Base-by-base conservation (phyloP, 176 grass and related monocot genomes). In the Tuctoria greenei region DNA sequence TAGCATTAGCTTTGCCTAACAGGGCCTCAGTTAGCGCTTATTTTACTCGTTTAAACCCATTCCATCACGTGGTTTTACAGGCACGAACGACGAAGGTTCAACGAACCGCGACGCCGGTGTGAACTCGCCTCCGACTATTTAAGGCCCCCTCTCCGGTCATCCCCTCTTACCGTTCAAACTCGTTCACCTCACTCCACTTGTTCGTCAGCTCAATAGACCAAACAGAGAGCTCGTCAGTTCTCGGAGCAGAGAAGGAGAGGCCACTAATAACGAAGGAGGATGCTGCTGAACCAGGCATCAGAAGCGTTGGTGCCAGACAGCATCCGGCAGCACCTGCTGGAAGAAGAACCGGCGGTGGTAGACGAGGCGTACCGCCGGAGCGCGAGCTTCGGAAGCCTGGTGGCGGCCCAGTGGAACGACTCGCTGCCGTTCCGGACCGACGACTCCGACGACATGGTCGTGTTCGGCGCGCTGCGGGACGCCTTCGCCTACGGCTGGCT, bases 401-500 rank as follows among this genome's bases (percentile, higher is more conserved):
- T 92, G 26, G 92, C 84, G 0, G 79, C 75, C 71, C 66, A 83
- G 88, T 90, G 92, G 89, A 80, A 85, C 77, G 80, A 77, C 10
- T 84, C 75, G 55, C 92, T 93, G 4, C 92, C 92, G 63, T 99
- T 99, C 80, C 77, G 77, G 61, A 37, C 79, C 24, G 85, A 99
- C 61, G 96, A 95, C 87, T 51, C 89, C 64, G 87, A 99, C 51
- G 95, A 98, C 86, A 98, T 98, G 95, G 89, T 98, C 26, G 78
- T 99, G 43, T 88, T 82, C 80, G 85, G 82, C 11, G 79, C 82
- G 47, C 81, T 99, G 47, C 74, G 70, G 16, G 87, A 95, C 76
- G 95, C 95, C 58, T 92, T 86, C 89, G 88, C 79, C 39, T 67
- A 58, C 23, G 91, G 91, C 18, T 95, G 91, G 91, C 78, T 83